Base-by-base conservation (phyloP, 768 basidiomycete genomes). In the Phlebiopsis flavidoalba region DNA sequence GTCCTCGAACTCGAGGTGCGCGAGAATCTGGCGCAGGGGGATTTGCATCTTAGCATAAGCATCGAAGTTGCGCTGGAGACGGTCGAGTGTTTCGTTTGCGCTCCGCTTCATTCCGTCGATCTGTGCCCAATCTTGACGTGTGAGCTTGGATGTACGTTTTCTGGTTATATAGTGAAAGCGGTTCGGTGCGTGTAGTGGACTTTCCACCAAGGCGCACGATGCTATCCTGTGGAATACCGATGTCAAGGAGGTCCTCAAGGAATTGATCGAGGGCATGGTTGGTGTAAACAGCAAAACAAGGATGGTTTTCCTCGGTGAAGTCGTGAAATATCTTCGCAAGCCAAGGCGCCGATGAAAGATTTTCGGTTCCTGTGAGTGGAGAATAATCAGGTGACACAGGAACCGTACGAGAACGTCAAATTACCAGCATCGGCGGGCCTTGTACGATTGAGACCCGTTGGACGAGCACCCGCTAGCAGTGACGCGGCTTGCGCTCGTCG, bases 251-350 rank as follows among this genome's bases (percentile, higher is more conserved):
- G 57, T 85, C 82, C 22, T 83, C 80, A 4, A 90, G 75, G 58
- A 90, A 85, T 54, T 88, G 83, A 62, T 89, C 88, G 0, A 90
- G 78, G 0, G 88, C 88, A 49, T 90, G 88, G 60, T 90, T 90
- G 0, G 88, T 90, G 62, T 83, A 89, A 0, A 89, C 85, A 4
- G 89, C 79, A 22, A 90, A 87, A 31, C 26, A 31, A 31, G 26
- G 26, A 31, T 31, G 26, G 0, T 68, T 83, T 54, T 77, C 74
- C 0, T 65, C 17, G 0, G 81, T 80, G 57, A 71, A 70, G 14
- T 82, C 77, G 52, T 87, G 79, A 4, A 88, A 70, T 3, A 79
- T 73, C 64, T 88, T 89, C 0, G 85, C 86, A 0, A 89, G 71
- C n/a, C 1, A 89, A 74, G 0, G 85, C 85, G 0, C 88, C 88